A percentile compares a stretch with the other conserved stretches of the same genome.
Evolutionary conservation across 164 flowering plant genomes (phyloP).

Genomic region (Berberis vulgaris): DNA sequence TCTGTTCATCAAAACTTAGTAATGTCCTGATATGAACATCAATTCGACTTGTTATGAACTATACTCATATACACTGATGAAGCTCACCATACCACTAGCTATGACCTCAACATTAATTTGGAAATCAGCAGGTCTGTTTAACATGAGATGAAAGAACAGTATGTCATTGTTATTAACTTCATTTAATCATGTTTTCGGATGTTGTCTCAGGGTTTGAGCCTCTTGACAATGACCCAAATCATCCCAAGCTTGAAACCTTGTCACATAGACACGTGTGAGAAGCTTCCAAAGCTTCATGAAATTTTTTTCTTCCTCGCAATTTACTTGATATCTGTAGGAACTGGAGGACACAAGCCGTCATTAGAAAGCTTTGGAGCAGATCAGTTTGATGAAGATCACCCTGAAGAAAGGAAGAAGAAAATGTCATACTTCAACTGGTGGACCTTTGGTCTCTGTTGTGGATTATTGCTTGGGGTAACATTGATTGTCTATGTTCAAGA

Average conservation of each 20-base stretch:
- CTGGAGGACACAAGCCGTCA: conserved; percentile 89
- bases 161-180: background rate
- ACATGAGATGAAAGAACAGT: background rate
- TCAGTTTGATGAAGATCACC: conserved; percentile 78
- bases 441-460: conserved; percentile 64
- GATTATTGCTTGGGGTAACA: conserved; percentile 69
- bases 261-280: conserved; percentile 21
- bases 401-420: conserved; percentile 59
- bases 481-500: conserved; percentile 75
- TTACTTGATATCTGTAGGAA: conserved; percentile 74
- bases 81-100: background rate
- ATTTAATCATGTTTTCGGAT: conserved; percentile 1
- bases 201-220: conserved; percentile 55
- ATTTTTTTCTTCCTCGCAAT: conserved; percentile 62
- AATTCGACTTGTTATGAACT: too few relatives aligned
- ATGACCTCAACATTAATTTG: too few relatives aligned
- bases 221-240: conserved; percentile 52
- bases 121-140: background rate
- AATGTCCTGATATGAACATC: too few relatives aligned
- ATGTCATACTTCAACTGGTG: conserved; percentile 98
- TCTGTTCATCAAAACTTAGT: too few relatives aligned
- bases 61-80: too few relatives aligned
- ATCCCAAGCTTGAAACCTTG: conserved; percentile 59
- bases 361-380: conserved; percentile 97
- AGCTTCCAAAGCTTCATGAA: conserved; percentile 44